phyloP scores from a whole-genome alignment of 352 stramenopile genomes.

The Saprolegnia parasitica region DNA sequence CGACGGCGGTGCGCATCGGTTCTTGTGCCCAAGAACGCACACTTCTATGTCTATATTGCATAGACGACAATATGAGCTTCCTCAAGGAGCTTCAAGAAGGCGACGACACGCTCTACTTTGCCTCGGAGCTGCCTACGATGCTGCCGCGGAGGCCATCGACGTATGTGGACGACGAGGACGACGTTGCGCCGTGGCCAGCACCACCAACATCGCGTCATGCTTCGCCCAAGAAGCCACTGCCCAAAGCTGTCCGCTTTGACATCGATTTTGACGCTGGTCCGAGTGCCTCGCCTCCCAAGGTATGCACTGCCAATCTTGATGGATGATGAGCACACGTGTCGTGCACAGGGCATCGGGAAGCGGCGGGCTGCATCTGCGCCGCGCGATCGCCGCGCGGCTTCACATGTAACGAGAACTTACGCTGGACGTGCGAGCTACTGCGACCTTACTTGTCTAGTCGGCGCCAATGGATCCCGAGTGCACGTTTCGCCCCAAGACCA shows the following conservation, averaged over 20 bases:
- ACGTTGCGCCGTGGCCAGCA: too few relatives aligned
- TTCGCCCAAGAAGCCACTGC: background rate
- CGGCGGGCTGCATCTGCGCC: too few relatives aligned
- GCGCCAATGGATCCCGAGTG: background rate
- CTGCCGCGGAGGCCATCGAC: too few relatives aligned
- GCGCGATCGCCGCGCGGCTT: too few relatives aligned
- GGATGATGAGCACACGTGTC: too few relatives aligned
- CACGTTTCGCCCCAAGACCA: conserved; percentile 9
- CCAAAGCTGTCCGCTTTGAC: conserved; percentile 11
- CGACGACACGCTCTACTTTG: conserved; percentile 44
- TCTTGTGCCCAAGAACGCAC: conserved; percentile 28
- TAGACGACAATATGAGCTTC: conserved; percentile 15
- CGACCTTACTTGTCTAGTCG: background rate
- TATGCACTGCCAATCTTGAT: too few relatives aligned
- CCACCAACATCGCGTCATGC: background rate
- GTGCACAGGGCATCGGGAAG: too few relatives aligned
- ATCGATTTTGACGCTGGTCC: background rate
- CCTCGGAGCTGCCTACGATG: conserved; percentile 33
- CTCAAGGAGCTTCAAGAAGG: conserved; percentile 26
- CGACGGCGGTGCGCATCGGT: background rate
- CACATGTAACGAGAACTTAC: too few relatives aligned
- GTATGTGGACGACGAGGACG: too few relatives aligned
- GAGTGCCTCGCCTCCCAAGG: too few relatives aligned
- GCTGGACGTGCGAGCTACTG: background rate
- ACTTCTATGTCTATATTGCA: conserved; percentile 30